Evolutionary conservation across 129 eudicot genomes (phyloP).

Genomic region (Pittosporum tobira): DNA sequence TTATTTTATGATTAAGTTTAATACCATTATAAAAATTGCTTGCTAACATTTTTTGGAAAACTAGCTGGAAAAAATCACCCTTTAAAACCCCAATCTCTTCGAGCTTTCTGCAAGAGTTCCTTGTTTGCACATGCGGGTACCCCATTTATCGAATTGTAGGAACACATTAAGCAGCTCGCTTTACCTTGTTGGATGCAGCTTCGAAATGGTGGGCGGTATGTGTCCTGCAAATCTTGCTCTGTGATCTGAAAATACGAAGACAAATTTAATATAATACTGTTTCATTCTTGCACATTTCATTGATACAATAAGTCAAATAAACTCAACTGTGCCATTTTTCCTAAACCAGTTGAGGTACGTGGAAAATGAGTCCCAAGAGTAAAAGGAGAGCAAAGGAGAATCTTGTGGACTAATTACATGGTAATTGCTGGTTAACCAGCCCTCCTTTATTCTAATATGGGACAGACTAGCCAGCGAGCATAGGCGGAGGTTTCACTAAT

Average conservation of each 20-base stretch:
- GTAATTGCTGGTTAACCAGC: no score
- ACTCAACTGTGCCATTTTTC: no score
- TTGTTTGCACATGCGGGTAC: constrained; percentile 75
- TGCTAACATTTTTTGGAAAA: constrained; percentile 5
- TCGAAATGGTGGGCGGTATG: constrained; percentile 79
- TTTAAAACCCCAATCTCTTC: constrained; percentile 75
- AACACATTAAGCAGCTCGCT: constrained; percentile 99
- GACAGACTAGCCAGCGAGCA: no score
- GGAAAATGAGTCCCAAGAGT: no score
- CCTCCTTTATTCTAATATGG: no score
- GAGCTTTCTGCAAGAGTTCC: constrained; percentile 68
- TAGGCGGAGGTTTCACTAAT: no score
- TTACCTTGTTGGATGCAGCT: constrained; percentile 78
- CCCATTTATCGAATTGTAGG: constrained; percentile 90
- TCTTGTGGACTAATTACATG: no score
- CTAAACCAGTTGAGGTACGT: no score
- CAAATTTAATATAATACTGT: background rate
- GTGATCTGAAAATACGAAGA: constrained; percentile 50
- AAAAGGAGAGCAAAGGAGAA: no score
- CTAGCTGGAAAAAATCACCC: constrained; percentile 48
- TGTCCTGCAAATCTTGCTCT: constrained; percentile 87
- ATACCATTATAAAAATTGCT: background rate
- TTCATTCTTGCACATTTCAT: no score
- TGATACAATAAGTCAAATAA: no score
- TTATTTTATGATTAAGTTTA: no score